phyloP scores from a whole-genome alignment of 1,284 basidiomycete species.

The Puccinia hordei region DNA sequence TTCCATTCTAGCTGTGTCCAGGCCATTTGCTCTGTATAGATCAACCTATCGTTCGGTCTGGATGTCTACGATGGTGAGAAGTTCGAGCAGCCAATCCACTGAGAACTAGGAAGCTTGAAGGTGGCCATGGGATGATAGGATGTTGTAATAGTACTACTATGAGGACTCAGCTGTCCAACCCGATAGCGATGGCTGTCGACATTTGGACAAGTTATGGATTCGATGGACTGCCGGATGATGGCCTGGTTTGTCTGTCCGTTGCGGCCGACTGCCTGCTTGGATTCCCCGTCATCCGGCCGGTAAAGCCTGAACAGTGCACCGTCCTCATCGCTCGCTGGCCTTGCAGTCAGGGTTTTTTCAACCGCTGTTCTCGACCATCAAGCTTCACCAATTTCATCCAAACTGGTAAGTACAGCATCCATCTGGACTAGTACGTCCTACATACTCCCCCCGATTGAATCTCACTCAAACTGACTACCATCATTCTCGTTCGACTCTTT shows the following conservation, averaged over 20 bases:
- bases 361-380: constrained; percentile 1
- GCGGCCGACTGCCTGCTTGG: background rate
- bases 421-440: background rate
- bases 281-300: background rate
- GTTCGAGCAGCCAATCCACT: no score
- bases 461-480: background rate
- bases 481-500: background rate
- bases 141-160: no score
- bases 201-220: no score
- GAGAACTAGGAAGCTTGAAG: no score
- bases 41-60: no score
- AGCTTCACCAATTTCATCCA: background rate
- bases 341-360: background rate
- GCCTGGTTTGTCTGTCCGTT: background rate
- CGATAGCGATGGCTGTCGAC: background rate
- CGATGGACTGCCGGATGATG: background rate
- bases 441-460: no score
- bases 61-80: no score
- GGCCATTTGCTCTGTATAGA: no score
- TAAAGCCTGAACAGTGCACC: background rate
- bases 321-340: background rate
- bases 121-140: no score
- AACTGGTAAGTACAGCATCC: constrained; percentile 7
- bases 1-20: no score
- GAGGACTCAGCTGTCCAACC: background rate